phyloP scores from a whole-genome alignment of 1,284 basidiomycete genomes.

The Ceratobasidium sp. region DNA sequence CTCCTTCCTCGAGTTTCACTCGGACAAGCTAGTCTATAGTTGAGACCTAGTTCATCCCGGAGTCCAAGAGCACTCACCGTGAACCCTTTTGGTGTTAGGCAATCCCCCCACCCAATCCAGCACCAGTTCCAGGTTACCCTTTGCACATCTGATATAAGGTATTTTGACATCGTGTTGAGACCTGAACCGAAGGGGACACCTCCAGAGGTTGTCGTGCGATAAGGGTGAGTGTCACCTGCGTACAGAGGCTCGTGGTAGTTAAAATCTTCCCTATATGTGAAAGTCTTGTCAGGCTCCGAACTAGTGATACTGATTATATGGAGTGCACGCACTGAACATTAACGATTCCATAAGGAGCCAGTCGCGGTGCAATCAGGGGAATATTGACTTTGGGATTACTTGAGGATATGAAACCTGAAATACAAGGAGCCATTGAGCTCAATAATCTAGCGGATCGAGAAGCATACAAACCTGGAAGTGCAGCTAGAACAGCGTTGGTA shows the following conservation, averaged over 20 bases:
- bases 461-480: not conserved
- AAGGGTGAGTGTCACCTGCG: conserved; percentile 58
- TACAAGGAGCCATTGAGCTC: not conserved
- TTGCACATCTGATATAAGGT: conserved; percentile 57
- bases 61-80: conserved; percentile 46
- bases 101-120: conserved; percentile 57
- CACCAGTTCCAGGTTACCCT: conserved; percentile 59
- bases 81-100: conserved; percentile 62
- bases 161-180: conserved; percentile 61
- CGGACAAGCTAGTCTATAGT: conserved; percentile 53
- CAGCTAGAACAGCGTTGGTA: not conserved
- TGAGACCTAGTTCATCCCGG: not conserved
- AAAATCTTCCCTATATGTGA: conserved; percentile 57
- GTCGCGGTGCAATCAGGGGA: conserved; percentile 57
- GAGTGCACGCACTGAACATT: conserved; percentile 58
- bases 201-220: conserved; percentile 58
- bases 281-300: no score
- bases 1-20: conserved; percentile 55
- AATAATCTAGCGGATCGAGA: no score
- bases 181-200: conserved; percentile 58
- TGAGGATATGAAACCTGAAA: conserved; percentile 53
- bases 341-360: conserved; percentile 58
- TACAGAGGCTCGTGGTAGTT: conserved; percentile 61
- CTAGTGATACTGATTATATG: no score
- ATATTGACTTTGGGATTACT: conserved; percentile 57